Base-by-base conservation (phyloP, 2,329 filamentous ascomycete genomes). In the Fusarium redolens region DNA sequence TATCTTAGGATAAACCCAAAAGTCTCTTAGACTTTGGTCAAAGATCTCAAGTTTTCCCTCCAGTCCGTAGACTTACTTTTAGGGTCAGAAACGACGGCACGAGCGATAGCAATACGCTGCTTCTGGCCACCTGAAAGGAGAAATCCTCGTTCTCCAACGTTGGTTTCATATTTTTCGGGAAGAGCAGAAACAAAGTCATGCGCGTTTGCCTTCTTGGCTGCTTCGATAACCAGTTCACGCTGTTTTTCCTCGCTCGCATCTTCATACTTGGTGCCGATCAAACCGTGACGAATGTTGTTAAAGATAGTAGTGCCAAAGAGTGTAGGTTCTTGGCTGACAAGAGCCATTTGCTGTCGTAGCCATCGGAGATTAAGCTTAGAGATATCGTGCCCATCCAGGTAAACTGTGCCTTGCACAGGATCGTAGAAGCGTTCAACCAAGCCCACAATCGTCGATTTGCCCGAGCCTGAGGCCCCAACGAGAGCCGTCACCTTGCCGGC, bases 101-200 rank as follows among this genome's bases (percentile, higher is more conserved):
- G 89, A 12, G 96, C 95, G 81, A 98, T 98, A 17, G 96, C 95
- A 78, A 98, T 97, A 76, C 96, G 93, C 83, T 98, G 96, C 82
- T 98, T 97, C 83, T 99, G 96, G 40, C 96, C 96, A 80, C 96
- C 96, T 61, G 94, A 97, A 13, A 99, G 87, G 58, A 98, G 84
- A 80, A 97, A 97, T 14, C 96, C 96, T 71, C 95, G 92, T 82
- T 98, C 95, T 63, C 96, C 96, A n/a, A 98, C 96, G 73, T 97
- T 92, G 0, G 96, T 98, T 73, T 97, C 90, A 77, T 98, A 98
- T 4, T 93, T 93, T 75, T 98, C 93, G 0, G 96, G 95, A 3
- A 98, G 88, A 17, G 87, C 83, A 10, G 86, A 89, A 73, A 99
- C 92, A 79, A 99, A 99, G 73, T 97, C 95, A 79, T 98, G 95